These are phyloP conservation scores for Aspergillus cristatus DNA, from an alignment of 495 filamentous ascomycete genomes.

Conservation along the genomic window DNA sequence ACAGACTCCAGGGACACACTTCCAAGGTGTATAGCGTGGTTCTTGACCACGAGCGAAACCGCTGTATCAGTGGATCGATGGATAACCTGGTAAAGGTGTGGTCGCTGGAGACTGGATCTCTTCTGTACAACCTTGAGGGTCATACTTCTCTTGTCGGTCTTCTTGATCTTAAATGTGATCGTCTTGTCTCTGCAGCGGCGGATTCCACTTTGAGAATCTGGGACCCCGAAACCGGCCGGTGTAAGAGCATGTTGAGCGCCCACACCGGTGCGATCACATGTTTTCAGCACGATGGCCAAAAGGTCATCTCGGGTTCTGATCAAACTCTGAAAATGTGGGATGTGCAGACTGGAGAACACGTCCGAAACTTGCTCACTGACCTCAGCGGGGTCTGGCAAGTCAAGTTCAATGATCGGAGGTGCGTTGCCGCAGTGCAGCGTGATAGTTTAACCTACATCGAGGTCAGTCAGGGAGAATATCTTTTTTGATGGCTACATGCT, in stretches of 20 bases:
- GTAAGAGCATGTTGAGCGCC: conserved; percentile 78
- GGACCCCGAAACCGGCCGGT: conserved; percentile 91
- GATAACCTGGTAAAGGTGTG: conserved; percentile 97
- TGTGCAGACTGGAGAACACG: conserved; percentile 80
- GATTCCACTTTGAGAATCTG: conserved; percentile 94
- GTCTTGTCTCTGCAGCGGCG: conserved; percentile 87
- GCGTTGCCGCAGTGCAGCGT: conserved; percentile 93
- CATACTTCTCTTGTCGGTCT: conserved; percentile 91
- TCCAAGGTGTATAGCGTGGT: conserved; percentile 98
- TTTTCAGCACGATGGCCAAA: conserved; percentile 96
- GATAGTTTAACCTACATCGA: conserved; percentile 91
- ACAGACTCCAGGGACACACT: conserved; percentile 78
- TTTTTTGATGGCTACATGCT: conserved; percentile 3
- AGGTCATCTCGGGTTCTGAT: conserved; percentile 93
- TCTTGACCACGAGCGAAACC: conserved; percentile 80
- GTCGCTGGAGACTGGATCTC: conserved; percentile 83
- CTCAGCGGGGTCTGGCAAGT: conserved; percentile 97
- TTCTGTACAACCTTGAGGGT: conserved; percentile 85
- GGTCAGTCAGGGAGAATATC: conserved; percentile 45
- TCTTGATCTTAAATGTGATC: conserved; percentile 76
- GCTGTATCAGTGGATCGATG: conserved; percentile 98
- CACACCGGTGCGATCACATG: conserved; percentile 98
- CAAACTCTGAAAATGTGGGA: conserved; percentile 99
- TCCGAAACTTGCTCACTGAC: conserved; percentile 91
- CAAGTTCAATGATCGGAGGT: conserved; percentile 90